phyloP scores from a whole-genome alignment of 768 basidiomycete genomes.

The Wakefieldia striispora region DNA sequence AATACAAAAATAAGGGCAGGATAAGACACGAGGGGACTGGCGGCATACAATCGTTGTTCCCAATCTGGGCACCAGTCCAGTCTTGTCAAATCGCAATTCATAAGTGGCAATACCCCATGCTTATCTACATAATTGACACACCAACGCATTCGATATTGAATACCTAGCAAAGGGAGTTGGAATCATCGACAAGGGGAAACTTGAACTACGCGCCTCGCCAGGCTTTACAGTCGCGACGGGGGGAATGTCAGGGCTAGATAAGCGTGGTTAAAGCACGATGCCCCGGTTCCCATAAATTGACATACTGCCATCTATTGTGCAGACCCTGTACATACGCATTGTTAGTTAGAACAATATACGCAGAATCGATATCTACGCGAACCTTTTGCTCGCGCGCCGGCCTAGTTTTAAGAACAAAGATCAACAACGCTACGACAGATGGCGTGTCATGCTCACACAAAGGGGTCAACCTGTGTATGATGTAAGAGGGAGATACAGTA shows the following conservation, averaged over 20 bases:
- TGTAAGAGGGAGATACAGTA: background rate
- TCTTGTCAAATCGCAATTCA: slow-evolving; percentile 36
- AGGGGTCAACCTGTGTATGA: slow-evolving; percentile 58
- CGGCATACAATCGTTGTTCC: slow-evolving; percentile 65
- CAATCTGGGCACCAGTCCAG: slow-evolving; percentile 79
- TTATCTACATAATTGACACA: slow-evolving; percentile 24
- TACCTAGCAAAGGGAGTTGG: slow-evolving; percentile 35
- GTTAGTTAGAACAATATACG: background rate
- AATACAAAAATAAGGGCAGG: background rate
- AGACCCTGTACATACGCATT: slow-evolving; percentile 41
- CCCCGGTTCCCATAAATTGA: background rate
- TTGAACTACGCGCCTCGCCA: slow-evolving; percentile 42
- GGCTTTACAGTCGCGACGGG: slow-evolving; percentile 59
- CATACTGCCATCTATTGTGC: slow-evolving; percentile 77
- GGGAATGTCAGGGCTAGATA: slow-evolving; percentile 62
- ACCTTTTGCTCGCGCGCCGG: slow-evolving; percentile 59
- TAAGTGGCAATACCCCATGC: background rate
- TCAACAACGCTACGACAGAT: background rate
- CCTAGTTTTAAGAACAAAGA: slow-evolving; percentile 24
- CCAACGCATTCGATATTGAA: slow-evolving; percentile 74
- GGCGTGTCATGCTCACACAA: slow-evolving; percentile 44
- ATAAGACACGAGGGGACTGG: background rate
- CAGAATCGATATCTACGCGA: background rate
- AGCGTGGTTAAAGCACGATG: background rate
- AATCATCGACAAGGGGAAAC: background rate